Evolutionary conservation across 176 grass and related monocot species (phyloP), one percentile per base, ranked within the genome.

Genomic region (Raddia guianensis): DNA sequence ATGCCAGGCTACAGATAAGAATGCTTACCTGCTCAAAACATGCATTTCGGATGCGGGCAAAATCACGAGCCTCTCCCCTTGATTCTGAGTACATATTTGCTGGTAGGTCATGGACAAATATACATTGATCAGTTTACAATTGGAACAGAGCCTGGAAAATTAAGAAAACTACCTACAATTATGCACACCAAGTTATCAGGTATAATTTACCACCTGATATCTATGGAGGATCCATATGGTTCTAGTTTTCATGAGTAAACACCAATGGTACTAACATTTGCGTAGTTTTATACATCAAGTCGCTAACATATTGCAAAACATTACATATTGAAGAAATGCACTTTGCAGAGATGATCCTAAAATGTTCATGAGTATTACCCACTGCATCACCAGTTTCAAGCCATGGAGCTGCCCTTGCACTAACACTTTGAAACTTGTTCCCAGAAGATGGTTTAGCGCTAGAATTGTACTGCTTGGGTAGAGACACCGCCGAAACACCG

Each of bases 311-410:
- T 15, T 63, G 35, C 37, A 76, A 45, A 63, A 56, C 2, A n/a
- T 58, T 44, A 66, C 20, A 68, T 52, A 44, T 63, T 46, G 18
- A 58, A 72, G 44, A 49, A 60, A 21, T 10, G 47, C 42, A 66
- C 68, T 80, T 8, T 49, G 18, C 51, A 51, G 81, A 53, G 61
- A 79, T 59, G 12, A 59, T 61, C 32, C 20, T 51, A 16, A 65
- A 58, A 66, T 19, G 78, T 84, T 19, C 14, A 83, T 19, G 69
- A 87, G 63, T 83, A 92, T 87, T 95, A 98, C 96, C 96, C 21
- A 95, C 92, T 91, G 96, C 86, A 44, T 95, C 90, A 14, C 96
- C 96, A 70, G 92, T 98, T 65, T 98, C 96, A 73, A 98, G 96
- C 96, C 96, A 98, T 34, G 88, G 92, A 89, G 96, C 65, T 66